Evolutionary conservation across 2,329 filamentous ascomycete genomes (phyloP), one percentile per base, ranked within the genome.

Genomic region (Aspergillus japonicus): DNA sequence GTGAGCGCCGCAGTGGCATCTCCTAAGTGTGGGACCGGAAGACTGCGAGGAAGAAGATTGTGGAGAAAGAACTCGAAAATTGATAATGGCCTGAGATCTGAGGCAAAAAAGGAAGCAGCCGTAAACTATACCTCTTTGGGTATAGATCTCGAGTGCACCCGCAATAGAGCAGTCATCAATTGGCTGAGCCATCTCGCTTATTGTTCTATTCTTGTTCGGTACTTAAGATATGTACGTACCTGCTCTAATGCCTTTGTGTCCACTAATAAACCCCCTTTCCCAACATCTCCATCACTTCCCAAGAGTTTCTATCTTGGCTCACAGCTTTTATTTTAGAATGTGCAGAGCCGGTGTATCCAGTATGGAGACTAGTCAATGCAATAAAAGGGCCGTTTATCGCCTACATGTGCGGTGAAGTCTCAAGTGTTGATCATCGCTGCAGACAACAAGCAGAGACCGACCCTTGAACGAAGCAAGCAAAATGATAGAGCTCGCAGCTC

Each of bases 1-100:
- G 57, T 31, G 57, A 51, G n/a, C 60, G 53, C 23, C 60, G 60
- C 23, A 47, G 52, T 23, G 60, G 60, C 60, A 62, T 62, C 16
- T 35, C 47, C 42, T 21, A 19, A 29, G 21, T n/a, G 16, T 14
- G 39, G 16, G 5, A 44, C 7, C n/a, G 29, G 50, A 35, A 19
- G 16, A 52, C 42, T 42, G 42, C 16, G 26, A 12, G 14, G 24
- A 35, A n/a, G 21, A 16, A 19, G 42, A 23, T 1, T 24, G 24
- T 23, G 21, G 35, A 21, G 33, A 21, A 24, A 21, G 33, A 21
- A 24, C 12, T 8, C 10, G 24, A 23, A 10, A 29, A 8, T 29
- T 8, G 23, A 24, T 55, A 4, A 12, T 26, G 4, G 29, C n/a
- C 11, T 3, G 8, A 5, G 10, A 11, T 31, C 53, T 55, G 29